Evolutionary conservation across 2,329 filamentous ascomycete genomes (phyloP).

Genomic region (Biscogniauxia marginata): DNA sequence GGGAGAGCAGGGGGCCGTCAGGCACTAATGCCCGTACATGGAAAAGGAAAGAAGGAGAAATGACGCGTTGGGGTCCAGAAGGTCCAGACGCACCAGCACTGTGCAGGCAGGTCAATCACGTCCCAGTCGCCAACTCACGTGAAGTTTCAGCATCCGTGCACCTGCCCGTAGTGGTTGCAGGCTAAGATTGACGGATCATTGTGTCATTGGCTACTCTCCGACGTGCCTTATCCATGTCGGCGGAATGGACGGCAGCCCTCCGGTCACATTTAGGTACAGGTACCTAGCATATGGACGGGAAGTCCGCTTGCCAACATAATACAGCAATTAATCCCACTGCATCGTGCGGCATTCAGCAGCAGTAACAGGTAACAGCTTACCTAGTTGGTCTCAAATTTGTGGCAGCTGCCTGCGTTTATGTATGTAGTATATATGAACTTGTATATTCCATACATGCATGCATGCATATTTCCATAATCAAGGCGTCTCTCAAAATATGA

Average conservation of each 20-base stretch:
- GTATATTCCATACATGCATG: too few relatives aligned
- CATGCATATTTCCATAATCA: too few relatives aligned
- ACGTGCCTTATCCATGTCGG: not conserved
- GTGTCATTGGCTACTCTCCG: not conserved
- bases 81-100: too few relatives aligned
- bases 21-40: not conserved
- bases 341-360: too few relatives aligned
- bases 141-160: constrained; percentile 16
- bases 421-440: too few relatives aligned
- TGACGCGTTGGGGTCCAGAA: constrained; percentile 16
- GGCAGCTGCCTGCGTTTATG: too few relatives aligned
- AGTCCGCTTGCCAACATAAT: too few relatives aligned
- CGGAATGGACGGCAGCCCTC: constrained; percentile 10
- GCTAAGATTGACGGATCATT: not conserved
- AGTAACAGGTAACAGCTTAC: too few relatives aligned
- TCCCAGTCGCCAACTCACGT: constrained; percentile 29
- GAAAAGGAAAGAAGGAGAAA: constrained; percentile 1
- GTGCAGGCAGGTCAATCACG: constrained; percentile 24
- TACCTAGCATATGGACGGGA: constrained; percentile 1
- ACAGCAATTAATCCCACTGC: too few relatives aligned
- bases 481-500: too few relatives aligned
- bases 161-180: constrained; percentile 17
- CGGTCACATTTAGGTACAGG: constrained; percentile 5
- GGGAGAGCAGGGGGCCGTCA: not conserved
- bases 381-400: too few relatives aligned